Percentiles rank a stretch among this genome's conserved stretches.
phyloP scores from a whole-genome alignment of 108 stramenopile species.

The Nitzschia palea region DNA sequence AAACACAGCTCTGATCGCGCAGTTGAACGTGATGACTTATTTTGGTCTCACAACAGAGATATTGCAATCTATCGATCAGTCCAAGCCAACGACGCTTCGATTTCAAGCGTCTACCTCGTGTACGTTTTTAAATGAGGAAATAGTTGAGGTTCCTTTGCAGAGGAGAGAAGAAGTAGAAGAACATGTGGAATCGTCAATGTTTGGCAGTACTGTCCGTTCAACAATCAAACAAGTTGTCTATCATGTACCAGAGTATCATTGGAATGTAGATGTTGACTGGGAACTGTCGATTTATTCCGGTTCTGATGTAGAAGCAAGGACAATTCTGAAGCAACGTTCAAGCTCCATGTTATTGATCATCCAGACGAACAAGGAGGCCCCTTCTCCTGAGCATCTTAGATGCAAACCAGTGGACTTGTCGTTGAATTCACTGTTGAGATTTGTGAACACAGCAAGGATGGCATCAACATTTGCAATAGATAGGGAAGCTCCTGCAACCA shows the following conservation, averaged over 20 bases:
- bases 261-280: constrained; percentile 36
- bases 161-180: neutral
- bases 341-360: constrained; percentile 43
- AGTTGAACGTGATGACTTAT: constrained; percentile 57
- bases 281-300: constrained; percentile 46
- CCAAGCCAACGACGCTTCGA: constrained; percentile 53
- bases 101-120: constrained; percentile 48
- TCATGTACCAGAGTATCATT: constrained; percentile 57
- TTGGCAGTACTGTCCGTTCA: constrained; percentile 11
- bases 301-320: constrained; percentile 32
- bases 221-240: constrained; percentile 31
- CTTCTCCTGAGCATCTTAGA: constrained; percentile 11
- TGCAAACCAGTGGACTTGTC: constrained; percentile 46
- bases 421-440: constrained; percentile 64
- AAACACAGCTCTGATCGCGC: constrained; percentile 66
- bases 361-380: constrained; percentile 34
- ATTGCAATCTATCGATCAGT: constrained; percentile 12
- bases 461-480: constrained; percentile 50
- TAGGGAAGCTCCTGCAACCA: constrained; percentile 23
- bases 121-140: constrained; percentile 50
- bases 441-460: constrained; percentile 35
- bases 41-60: constrained; percentile 55
- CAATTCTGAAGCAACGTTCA: constrained; percentile 34
- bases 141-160: constrained; percentile 23
- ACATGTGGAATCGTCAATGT: neutral